A percentile compares a stretch with the other conserved stretches of the same genome.
Conservation (phyloP, 495 filamentous ascomycete genomes). For the Neurospora sublineolata region DNA sequence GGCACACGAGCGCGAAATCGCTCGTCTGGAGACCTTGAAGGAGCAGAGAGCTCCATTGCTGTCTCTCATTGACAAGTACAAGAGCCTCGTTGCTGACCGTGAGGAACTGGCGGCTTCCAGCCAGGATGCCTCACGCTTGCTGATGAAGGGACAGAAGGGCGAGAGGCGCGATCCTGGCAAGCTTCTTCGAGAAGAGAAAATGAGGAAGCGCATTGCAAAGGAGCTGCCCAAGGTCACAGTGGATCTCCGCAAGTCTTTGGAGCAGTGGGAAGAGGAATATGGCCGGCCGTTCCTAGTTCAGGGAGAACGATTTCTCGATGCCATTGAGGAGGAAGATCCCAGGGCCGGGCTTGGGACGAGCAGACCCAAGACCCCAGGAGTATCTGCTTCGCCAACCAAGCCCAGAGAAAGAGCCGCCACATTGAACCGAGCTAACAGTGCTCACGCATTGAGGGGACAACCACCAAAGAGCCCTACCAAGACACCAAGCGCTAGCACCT, state of each 20-base stretch:
- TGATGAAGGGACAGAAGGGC: constrained; percentile 77
- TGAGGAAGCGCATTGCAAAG: constrained; percentile 91
- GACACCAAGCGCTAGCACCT: constrained; percentile 45
- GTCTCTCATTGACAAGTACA: constrained; percentile 72
- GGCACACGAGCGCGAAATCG: constrained; percentile 81
- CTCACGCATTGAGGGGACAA: constrained; percentile 14
- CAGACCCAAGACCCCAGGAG: constrained; percentile 69
- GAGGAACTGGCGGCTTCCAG: constrained; percentile 78
- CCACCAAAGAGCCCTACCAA: constrained; percentile 46
- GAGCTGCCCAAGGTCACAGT: constrained; percentile 84
- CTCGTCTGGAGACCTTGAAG: constrained; percentile 65
- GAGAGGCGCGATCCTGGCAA: constrained; percentile 88
- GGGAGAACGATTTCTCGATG: constrained; percentile 78
- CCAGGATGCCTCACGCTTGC: constrained; percentile 86
- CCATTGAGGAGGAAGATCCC: constrained; percentile 50
- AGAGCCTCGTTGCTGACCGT: constrained; percentile 71
- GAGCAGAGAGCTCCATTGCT: constrained; percentile 81
- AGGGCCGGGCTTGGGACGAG: constrained; percentile 48
- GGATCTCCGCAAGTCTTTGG: constrained; percentile 70
- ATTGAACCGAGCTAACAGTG: constrained; percentile 26
- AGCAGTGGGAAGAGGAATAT: constrained; percentile 88
- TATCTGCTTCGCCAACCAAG: constrained; percentile 38
- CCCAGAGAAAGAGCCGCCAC: constrained; percentile 29
- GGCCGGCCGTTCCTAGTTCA: constrained; percentile 87
- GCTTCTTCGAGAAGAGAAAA: constrained; percentile 93